Conservation (phyloP, 257 asterid genomes). For the Fraxinus cuspidata region DNA sequence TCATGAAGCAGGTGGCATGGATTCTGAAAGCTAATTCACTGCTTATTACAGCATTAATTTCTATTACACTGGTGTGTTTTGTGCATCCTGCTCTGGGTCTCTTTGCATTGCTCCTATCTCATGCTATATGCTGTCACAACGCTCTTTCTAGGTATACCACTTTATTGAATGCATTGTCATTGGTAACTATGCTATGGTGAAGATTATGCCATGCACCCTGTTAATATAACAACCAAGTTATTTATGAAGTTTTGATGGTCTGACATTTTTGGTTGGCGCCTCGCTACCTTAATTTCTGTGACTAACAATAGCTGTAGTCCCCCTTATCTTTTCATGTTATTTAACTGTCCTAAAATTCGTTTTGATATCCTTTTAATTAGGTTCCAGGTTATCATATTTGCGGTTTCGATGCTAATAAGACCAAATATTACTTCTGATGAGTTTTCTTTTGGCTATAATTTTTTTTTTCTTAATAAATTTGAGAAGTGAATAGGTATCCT, state of each 20-base stretch:
- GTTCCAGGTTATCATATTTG: neutral
- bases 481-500: neutral
- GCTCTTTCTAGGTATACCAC: constrained; percentile 69
- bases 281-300: neutral
- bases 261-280: neutral
- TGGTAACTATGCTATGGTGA: neutral
- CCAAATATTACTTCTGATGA: neutral
- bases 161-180: neutral
- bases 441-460: neutral
- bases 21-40: constrained; percentile 57
- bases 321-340: neutral
- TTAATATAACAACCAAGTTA: neutral
- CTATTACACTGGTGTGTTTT: constrained; percentile 65
- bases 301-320: neutral
- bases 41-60: constrained; percentile 60
- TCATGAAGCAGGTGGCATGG: constrained; percentile 64
- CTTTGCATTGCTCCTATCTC: constrained; percentile 66
- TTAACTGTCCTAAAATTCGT: neutral
- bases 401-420: neutral
- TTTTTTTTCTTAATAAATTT: neutral
- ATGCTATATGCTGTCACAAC: constrained; percentile 70
- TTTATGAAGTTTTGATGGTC: neutral
- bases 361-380: neutral
- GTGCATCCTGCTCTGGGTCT: constrained; percentile 96
- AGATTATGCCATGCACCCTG: neutral